Base-by-base conservation (phyloP, 1,284 basidiomycete genomes). In the Mycosarcoma maydis region DNA sequence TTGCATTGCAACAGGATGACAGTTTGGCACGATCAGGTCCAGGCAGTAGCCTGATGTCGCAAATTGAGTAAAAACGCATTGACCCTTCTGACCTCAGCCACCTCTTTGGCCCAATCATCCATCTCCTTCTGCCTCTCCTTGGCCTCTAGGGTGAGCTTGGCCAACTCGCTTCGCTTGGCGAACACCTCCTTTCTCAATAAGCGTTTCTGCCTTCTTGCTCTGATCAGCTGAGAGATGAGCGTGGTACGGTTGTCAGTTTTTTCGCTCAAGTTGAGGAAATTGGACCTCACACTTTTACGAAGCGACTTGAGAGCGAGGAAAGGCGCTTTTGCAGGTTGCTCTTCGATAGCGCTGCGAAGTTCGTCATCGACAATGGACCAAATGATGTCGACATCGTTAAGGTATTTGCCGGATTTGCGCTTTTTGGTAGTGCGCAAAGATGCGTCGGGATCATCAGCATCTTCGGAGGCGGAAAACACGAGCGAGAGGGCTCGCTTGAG, bases 351-450 rank as follows among this genome's bases (percentile, higher is more conserved):
- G 14, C 34, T 47, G 6, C 62, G 45, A 13, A 71, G 54, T 20
- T 71, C 68, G 10, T 71, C 68, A 22, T 71, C 68, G 39, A 71
- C 61, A 14, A 65, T 47, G 32, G 57, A 57, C 68, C 68, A 71
- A 42, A 71, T 58, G 20, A 71, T 57, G 51, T 71, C 68, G 20
- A 66, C 60, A 41, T 71, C 68, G 58, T 71, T 71, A 43, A 71
- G 68, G 22, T 66, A 61, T 23, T 53, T 57, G 26, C 40, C 56
- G 22, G 67, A 64, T 36, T 70, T 70, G 49, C 56, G 52, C 36
- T 49, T 52, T 26, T 50, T 64, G 13, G 27, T n/a, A 4, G 48
- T 9, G 19, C 36, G 23, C 13, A 6, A 36, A 9, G 38, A 30
- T 13, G 59, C 41, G 33, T 53, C 60, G 2, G 24, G 56, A 14